Conservation (phyloP, 2,329 filamentous ascomycete species). For the Biscogniauxia sp. region DNA sequence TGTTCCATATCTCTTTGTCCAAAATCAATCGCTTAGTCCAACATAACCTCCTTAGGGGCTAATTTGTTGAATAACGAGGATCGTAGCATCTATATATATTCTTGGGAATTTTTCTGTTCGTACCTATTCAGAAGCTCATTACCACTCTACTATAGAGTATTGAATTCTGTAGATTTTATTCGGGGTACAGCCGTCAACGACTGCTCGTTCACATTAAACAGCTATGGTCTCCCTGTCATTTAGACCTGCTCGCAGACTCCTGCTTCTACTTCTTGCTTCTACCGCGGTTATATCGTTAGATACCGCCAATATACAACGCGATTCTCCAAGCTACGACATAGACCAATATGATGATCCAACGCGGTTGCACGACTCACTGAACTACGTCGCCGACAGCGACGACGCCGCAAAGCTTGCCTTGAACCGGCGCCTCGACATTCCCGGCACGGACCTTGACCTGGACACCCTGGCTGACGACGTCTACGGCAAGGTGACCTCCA, state of each 20-base stretch:
- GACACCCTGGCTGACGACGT: slow-evolving; percentile 5
- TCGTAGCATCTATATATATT: too few relatives aligned
- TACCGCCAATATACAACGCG: not conserved
- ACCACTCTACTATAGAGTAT: not conserved
- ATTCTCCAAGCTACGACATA: not conserved
- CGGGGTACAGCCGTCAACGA: not conserved
- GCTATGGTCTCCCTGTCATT: not conserved
- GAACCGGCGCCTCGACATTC: not conserved
- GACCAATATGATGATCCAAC: not conserved
- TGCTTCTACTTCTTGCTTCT: not conserved
- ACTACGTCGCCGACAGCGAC: not conserved
- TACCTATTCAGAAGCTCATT: not conserved
- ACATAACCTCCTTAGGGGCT: not conserved
- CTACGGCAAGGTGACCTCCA: slow-evolving; percentile 4
- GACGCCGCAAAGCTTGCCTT: not conserved
- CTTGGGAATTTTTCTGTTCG: not conserved
- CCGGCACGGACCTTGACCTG: not conserved
- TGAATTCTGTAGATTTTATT: not conserved
- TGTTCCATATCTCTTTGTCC: not conserved
- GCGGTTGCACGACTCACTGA: not conserved
- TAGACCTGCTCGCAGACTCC: not conserved
- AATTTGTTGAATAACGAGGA: not conserved
- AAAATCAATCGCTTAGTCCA: not conserved
- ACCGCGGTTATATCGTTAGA: not conserved
- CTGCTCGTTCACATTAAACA: not conserved